A percentile compares a stretch with the other conserved stretches of the same genome.
Evolutionary conservation across 805 yeast genomes (phyloP).

Genomic region (Candida xyloterini): DNA sequence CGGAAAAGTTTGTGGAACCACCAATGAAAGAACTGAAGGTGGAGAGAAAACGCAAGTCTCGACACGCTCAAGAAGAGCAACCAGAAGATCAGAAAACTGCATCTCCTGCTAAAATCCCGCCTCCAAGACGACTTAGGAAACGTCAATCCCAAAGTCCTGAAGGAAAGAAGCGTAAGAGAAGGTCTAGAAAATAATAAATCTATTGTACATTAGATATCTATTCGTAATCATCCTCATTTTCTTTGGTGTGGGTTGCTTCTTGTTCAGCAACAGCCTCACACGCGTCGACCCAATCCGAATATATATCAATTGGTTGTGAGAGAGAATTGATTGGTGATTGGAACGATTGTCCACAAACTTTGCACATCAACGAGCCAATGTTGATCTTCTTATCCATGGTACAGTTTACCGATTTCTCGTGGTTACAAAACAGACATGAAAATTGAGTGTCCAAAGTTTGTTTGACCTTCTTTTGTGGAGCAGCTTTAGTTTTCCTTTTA

Average conservation of each 20-base stretch:
- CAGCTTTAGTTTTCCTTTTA: constrained; percentile 74
- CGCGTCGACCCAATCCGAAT: constrained; percentile 98
- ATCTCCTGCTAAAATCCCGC: not conserved
- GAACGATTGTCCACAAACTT: constrained; percentile 91
- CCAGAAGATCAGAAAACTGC: not conserved
- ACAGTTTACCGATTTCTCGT: constrained; percentile 87
- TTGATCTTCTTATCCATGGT: constrained; percentile 81
- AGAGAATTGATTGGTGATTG: constrained; percentile 82
- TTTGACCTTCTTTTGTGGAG: constrained; percentile 76
- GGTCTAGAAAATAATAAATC: constrained; percentile 11
- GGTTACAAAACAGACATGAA: constrained; percentile 92
- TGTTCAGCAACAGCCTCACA: constrained; percentile 85
- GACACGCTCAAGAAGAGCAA: not conserved
- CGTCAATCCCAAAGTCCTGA: not conserved
- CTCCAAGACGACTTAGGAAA: constrained; percentile 3
- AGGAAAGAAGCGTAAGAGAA: constrained; percentile 1
- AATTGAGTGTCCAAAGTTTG: constrained; percentile 79
- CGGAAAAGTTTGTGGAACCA: constrained; percentile 4
- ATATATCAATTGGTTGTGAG: constrained; percentile 90
- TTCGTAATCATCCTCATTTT: constrained; percentile 22
- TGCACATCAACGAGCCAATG: constrained; percentile 82
- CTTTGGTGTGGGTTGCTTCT: constrained; percentile 28
- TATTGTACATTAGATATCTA: constrained; percentile 8
- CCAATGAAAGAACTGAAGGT: constrained; percentile 3
- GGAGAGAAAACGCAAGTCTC: constrained; percentile 4